These are phyloP conservation scores for Brassica nigra DNA, from an alignment of 345 rosid genomes.

Conservation along the genomic window DNA sequence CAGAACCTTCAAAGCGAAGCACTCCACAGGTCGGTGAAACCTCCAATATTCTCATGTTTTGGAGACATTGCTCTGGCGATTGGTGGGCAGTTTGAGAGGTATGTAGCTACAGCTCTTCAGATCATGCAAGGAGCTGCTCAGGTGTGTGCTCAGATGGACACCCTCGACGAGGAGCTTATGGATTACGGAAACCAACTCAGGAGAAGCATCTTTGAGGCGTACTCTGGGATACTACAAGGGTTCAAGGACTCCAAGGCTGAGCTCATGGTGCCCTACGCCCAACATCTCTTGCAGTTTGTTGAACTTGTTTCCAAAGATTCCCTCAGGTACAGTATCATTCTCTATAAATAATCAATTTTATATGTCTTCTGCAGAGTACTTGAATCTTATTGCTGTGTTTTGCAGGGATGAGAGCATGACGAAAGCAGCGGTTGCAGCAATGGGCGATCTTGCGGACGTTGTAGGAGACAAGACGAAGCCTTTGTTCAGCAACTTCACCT, in stretches of 20 bases:
- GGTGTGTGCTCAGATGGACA: constrained; percentile 69
- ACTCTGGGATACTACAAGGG: constrained; percentile 94
- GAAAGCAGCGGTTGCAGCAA: constrained; percentile 86
- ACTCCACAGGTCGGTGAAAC: constrained; percentile 91
- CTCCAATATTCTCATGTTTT: constrained; percentile 88
- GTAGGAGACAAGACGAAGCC: constrained; percentile 72
- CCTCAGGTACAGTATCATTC: constrained; percentile 49
- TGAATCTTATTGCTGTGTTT: background rate
- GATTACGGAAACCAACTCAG: constrained; percentile 84
- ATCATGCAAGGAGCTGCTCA: constrained; percentile 90
- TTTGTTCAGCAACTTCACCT: constrained; percentile 61
- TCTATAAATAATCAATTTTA: background rate
- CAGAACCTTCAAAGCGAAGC: constrained; percentile 68
- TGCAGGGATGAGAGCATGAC: constrained; percentile 84
- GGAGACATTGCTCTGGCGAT: constrained; percentile 95
- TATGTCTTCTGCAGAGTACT: background rate
- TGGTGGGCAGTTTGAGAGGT: constrained; percentile 76
- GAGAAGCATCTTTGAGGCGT: constrained; percentile 88
- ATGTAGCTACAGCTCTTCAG: constrained; percentile 57
- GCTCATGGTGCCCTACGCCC: constrained; percentile 81
- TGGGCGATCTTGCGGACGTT: constrained; percentile 94
- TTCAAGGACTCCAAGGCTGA: constrained; percentile 77
- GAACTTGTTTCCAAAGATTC: constrained; percentile 73
- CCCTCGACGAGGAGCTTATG: constrained; percentile 73
- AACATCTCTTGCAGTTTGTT: constrained; percentile 78